phyloP scores from a whole-genome alignment of 2,329 filamentous ascomycete species.

The Magnaporthiopsis incrustans region DNA sequence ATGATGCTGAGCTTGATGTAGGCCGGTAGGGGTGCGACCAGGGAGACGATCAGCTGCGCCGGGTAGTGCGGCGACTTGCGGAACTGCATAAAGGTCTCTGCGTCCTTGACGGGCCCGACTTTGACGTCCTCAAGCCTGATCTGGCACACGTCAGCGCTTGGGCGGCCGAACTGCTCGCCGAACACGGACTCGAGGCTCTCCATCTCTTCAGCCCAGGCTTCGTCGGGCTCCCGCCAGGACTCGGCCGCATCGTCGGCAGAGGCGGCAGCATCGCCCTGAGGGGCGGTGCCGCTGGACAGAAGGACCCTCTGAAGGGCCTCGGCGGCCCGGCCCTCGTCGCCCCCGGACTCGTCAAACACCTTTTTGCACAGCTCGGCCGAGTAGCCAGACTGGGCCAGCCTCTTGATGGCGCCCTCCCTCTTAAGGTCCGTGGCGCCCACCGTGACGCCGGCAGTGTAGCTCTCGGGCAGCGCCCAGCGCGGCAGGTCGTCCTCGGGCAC shows the following conservation, averaged over 20 bases:
- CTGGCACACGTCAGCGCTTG: slow-evolving; percentile 58
- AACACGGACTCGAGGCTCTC: slow-evolving; percentile 79
- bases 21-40: slow-evolving; percentile 64
- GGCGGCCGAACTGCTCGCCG: slow-evolving; percentile 59
- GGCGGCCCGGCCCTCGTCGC: slow-evolving; percentile 70
- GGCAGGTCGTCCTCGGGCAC: slow-evolving; percentile 97
- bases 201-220: slow-evolving; percentile 80
- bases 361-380: slow-evolving; percentile 75
- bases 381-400: slow-evolving; percentile 77
- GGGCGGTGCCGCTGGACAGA: slow-evolving; percentile 34
- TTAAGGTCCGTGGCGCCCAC: slow-evolving; percentile 76
- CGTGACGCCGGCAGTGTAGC: slow-evolving; percentile 82
- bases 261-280: slow-evolving; percentile 14
- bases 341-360: slow-evolving; percentile 59
- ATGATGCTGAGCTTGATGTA: slow-evolving; percentile 90
- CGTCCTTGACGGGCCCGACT: slow-evolving; percentile 38
- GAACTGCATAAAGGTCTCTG: slow-evolving; percentile 55
- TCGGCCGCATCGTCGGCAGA: slow-evolving; percentile 16
- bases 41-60: slow-evolving; percentile 56
- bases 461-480: slow-evolving; percentile 82
- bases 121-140: slow-evolving; percentile 55
- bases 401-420: slow-evolving; percentile 73
- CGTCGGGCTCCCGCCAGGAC: slow-evolving; percentile 41
- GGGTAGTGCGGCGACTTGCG: slow-evolving; percentile 71
- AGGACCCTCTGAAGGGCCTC: slow-evolving; percentile 70